Conservation (phyloP, 1,284 basidiomycete species). For the Uromyces viciae-fabae region DNA sequence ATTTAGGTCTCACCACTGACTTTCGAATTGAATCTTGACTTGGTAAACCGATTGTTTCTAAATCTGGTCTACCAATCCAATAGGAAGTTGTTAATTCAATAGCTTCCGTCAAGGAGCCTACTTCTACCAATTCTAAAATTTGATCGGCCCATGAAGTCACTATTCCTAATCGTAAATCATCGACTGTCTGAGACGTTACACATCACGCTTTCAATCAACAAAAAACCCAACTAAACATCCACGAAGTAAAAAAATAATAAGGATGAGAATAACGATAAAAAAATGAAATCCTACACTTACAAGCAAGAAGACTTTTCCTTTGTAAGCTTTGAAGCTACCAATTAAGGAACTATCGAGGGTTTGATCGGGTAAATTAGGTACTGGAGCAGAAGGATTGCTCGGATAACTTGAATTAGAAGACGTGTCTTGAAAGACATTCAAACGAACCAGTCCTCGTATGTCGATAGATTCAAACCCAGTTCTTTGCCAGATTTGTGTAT, state of each 20-base stretch:
- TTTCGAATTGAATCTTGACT: slow-evolving; percentile 63
- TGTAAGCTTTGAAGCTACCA: slow-evolving; percentile 71
- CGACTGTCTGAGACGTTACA: slow-evolving; percentile 54
- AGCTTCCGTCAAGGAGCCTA: slow-evolving; percentile 82
- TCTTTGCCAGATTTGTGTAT: slow-evolving; percentile 45
- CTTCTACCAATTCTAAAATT: slow-evolving; percentile 74
- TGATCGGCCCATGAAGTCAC: slow-evolving; percentile 93
- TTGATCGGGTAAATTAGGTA: background rate
- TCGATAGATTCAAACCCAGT: slow-evolving; percentile 38
- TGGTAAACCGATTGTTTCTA: slow-evolving; percentile 83
- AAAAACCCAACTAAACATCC: slow-evolving; percentile 41
- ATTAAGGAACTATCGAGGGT: slow-evolving; percentile 12
- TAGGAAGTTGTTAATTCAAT: slow-evolving; percentile 81
- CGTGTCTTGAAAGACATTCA: slow-evolving; percentile 26
- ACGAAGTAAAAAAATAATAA: slow-evolving; percentile 21
- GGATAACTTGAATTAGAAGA: background rate
- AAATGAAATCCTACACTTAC: slow-evolving; percentile 60
- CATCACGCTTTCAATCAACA: slow-evolving; percentile 44
- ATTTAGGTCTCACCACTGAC: slow-evolving; percentile 68
- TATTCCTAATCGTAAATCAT: slow-evolving; percentile 73
- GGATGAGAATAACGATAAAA: background rate
- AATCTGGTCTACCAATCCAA: slow-evolving; percentile 74
- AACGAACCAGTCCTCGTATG: slow-evolving; percentile 16
- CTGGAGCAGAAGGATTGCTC: background rate
- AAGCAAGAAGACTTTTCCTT: slow-evolving; percentile 83